Base-by-base conservation (phyloP, 2,329 filamentous ascomycete species). In the Aspergillus phoenicis region DNA sequence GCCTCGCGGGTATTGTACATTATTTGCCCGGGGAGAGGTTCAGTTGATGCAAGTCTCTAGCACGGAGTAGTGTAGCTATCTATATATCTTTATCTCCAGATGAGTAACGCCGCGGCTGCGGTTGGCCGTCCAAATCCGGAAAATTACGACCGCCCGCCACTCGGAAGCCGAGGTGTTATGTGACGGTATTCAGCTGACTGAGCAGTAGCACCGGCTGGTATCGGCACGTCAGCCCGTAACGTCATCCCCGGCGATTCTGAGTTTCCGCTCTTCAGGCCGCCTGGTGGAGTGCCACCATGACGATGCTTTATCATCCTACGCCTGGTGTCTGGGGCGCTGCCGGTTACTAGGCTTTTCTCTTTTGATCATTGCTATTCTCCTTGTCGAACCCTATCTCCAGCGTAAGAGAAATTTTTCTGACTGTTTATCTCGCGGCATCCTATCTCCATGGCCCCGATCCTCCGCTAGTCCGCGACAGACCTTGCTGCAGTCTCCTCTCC, bases 181-280 rank as follows among this genome's bases (percentile, higher is more conserved):
- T 61, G 58, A 69, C 66, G 54, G 67, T 69, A 67, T 58, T 49
- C 22, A 10, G 7, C 4, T 10, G 10, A 5, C 28, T 54, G 36
- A 64, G 66, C 64, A 68, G 51, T 48, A 11, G 13, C 55, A 59
- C 54, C 33, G 33, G 64, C 57, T 62, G 65, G 72, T 75, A 75
- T 74, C 72, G 72, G 72, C 72, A 71, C 61, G 72, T 75, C 68
- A 72, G 62, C 38, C 56, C 54, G 65, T 71, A 70, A 62, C 61
- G 38, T 58, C 53, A 57, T 56, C 58, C 36, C 58, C 61, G 58
- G 49, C 51, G 53, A 52, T 30, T 47, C 52, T 57, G 52, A 43
- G 36, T 57, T 62, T 58, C 64, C 60, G 62, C 64, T 43, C 54
- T 59, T 41, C 52, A 64, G 54, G 64, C 52, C 60, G 68, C 66